Evolutionary conservation across 164 flowering plant genomes (phyloP), one percentile per base, ranked within the genome.

Genomic region (Protea cynaroides): DNA sequence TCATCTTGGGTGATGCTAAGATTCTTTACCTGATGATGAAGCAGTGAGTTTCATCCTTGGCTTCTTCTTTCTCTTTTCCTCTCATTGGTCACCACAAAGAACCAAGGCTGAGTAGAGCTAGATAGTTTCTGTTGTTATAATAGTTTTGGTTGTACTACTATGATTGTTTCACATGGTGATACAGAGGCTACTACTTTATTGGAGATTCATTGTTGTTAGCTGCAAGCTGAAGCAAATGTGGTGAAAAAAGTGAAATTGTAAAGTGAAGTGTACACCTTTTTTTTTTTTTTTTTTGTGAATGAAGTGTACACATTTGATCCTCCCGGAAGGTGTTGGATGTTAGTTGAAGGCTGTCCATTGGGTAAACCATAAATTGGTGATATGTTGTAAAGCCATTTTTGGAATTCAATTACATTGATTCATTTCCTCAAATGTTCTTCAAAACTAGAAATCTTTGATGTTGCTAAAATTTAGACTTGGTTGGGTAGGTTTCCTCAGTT

Each of bases 41-140:
- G 61, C 17, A n/a, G 65, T 62, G 43, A 63, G 36, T 53, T 15
- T 54, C 50, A 52, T 63, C 24, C 65, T 52, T 17, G 47, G 58
- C 23, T 51, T 21, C 17, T 53, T 14, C n/a, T n/a, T 15, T 29
- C 34, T 29, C 34, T 29, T 29, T 29, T 5, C 34, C 52, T 22
- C 55, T 19, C 52, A 43, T 59, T 43, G 14, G 63, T 8, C 17
- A 11, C 1, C 17, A 19, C 7, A 18, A 21, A 0, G 36, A 38
- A 17, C 24, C 53, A 9, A 40, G 23, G 25, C 51, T 3, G 4
- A 23, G 14, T 50, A 18, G 25, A 10, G 25, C 13, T 14, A 11
- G 15, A 51, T 22, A 36, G 15, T 8, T 59, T 46, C 37, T 24
- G 25, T 38, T 29, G 22, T 29, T 5, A 5, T 29, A 29, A 29